phyloP scores from a whole-genome alignment of 768 basidiomycete genomes.

The Rhizopogon vinicolor region DNA sequence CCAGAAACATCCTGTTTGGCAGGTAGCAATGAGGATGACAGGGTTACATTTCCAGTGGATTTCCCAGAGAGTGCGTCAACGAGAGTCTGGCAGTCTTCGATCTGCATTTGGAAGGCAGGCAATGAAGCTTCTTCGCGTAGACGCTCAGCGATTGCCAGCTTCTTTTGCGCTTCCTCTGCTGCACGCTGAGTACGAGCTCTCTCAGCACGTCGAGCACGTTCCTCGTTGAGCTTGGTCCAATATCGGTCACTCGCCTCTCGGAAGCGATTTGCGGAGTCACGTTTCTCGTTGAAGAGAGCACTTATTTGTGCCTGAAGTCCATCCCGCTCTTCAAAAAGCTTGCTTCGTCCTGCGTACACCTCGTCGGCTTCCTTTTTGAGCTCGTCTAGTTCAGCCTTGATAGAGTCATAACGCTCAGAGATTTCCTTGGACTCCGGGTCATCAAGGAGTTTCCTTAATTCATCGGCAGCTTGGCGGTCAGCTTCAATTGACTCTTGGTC shows the following conservation, averaged over 20 bases:
- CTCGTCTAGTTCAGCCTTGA: constrained; percentile 82
- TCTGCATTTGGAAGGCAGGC: constrained; percentile 89
- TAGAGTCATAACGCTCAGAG: constrained; percentile 74
- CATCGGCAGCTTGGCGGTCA: constrained; percentile 70
- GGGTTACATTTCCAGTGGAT: constrained; percentile 37
- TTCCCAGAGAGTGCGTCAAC: constrained; percentile 82
- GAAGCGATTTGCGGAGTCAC: constrained; percentile 64
- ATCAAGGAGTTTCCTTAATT: constrained; percentile 77
- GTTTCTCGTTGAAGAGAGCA: constrained; percentile 68
- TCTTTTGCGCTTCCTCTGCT: constrained; percentile 75
- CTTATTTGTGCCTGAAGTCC: constrained; percentile 65
- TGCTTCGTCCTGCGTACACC: constrained; percentile 71
- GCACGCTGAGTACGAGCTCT: constrained; percentile 68
- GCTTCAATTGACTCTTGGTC: constrained; percentile 79
- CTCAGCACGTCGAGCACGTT: constrained; percentile 80
- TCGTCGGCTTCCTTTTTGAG: constrained; percentile 86
- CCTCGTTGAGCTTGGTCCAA: constrained; percentile 84
- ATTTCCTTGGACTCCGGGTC: constrained; percentile 85
- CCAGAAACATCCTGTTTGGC: constrained; percentile 47
- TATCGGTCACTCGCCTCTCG: constrained; percentile 82
- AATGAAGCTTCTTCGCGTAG: constrained; percentile 86
- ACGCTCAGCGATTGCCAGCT: constrained; percentile 71
- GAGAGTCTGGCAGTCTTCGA: constrained; percentile 94
- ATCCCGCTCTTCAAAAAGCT: constrained; percentile 86
- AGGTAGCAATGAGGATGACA: constrained; percentile 36